These are phyloP conservation scores for Botrytis byssoidea DNA, from an alignment of 2,329 filamentous ascomycete species.

Conservation along the genomic window DNA sequence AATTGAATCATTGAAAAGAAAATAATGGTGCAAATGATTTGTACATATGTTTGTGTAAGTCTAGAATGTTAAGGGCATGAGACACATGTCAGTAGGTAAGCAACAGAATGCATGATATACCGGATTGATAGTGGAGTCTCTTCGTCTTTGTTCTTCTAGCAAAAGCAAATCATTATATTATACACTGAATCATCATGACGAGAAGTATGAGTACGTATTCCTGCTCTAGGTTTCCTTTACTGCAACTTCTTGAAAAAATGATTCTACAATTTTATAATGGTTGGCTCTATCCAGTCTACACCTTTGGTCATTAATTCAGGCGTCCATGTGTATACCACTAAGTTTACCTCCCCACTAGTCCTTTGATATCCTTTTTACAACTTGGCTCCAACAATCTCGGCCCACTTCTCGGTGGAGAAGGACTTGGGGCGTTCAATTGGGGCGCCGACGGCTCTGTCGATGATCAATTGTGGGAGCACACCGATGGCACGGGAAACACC, in stretches of 20 bases:
- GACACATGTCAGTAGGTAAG: not conserved
- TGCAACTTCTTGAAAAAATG: slow-evolving; percentile 31
- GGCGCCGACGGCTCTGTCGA: slow-evolving; percentile 94
- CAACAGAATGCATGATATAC: not conserved
- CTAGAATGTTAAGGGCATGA: too few relatives aligned
- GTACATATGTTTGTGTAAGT: too few relatives aligned
- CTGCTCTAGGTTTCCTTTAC: slow-evolving; percentile 17
- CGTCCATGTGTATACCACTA: slow-evolving; percentile 8
- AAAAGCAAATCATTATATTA: not conserved
- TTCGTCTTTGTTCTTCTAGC: not conserved
- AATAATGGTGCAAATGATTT: not conserved
- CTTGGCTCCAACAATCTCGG: slow-evolving; percentile 87
- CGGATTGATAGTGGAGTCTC: not conserved
- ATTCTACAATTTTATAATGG: slow-evolving; percentile 35
- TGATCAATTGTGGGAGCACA: slow-evolving; percentile 99
- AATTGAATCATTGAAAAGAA: not conserved
- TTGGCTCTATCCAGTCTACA: slow-evolving; percentile 34
- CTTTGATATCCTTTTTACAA: slow-evolving; percentile 57
- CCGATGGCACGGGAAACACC: slow-evolving; percentile 97
- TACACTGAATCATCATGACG: slow-evolving; percentile 2
- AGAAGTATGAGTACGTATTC: slow-evolving; percentile 5
- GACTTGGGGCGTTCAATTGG: slow-evolving; percentile 99
- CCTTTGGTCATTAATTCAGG: slow-evolving; percentile 19
- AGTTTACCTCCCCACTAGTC: slow-evolving; percentile 24
- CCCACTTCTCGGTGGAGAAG: slow-evolving; percentile 96